Percentiles rank a stretch among this genome's conserved stretches.
Conservation (phyloP, 1,284 basidiomycete genomes). For the Ganoderma lingzhi region DNA sequence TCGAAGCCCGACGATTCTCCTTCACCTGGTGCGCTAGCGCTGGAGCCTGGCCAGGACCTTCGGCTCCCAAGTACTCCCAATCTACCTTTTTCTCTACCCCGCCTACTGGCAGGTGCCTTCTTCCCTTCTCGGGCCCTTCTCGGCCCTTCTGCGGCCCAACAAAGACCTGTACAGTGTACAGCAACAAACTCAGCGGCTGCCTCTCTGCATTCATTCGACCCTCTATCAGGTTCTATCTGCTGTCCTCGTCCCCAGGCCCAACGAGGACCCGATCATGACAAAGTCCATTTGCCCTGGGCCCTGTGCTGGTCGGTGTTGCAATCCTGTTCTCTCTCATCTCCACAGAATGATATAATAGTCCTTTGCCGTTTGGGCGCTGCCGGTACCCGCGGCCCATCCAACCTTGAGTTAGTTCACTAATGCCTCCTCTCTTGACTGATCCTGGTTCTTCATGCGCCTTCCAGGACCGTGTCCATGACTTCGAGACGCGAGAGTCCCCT, state of each 20-base stretch:
- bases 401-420: conserved; percentile 7
- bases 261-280: not conserved
- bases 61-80: not conserved
- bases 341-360: not conserved
- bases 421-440: conserved; percentile 7
- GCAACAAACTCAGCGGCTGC: not conserved
- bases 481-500: too few relatives aligned
- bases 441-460: not conserved
- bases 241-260: not conserved
- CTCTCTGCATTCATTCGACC: not conserved
- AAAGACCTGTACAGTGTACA: not conserved
- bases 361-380: not conserved
- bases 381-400: conserved; percentile 4
- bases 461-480: not conserved
- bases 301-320: conserved; percentile 8
- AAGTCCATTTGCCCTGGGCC: conserved; percentile 3
- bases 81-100: conserved; percentile 6
- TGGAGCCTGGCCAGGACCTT: not conserved
- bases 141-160: conserved; percentile 31
- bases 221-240: not conserved
- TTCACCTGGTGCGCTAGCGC: conserved; percentile 3
- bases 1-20: conserved; percentile 30
- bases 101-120: not conserved
- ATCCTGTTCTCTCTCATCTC: conserved; percentile 1
- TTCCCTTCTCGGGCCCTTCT: conserved; percentile 28